phyloP scores from a whole-genome alignment of 495 filamentous ascomycete genomes.

The Apiosordaria backusii region DNA sequence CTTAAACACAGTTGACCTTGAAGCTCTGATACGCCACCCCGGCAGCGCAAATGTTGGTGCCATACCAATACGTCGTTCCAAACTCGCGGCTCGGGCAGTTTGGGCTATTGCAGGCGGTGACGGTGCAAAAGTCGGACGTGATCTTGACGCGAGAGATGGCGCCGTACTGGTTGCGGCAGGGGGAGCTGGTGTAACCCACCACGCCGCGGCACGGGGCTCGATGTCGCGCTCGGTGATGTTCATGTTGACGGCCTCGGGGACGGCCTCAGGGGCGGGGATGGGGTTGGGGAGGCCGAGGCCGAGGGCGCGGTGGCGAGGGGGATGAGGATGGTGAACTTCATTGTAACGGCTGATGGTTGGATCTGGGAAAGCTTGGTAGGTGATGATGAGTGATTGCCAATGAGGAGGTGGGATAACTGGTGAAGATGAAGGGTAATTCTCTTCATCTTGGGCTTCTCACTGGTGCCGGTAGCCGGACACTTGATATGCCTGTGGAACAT shows the following conservation, averaged over 20 bases:
- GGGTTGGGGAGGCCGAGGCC: neutral
- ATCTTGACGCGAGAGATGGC: slow-evolving; percentile 1
- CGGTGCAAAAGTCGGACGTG: neutral
- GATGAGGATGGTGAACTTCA: neutral
- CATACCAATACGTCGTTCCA: neutral
- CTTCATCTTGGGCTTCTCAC: neutral
- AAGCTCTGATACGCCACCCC: neutral
- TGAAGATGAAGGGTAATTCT: neutral
- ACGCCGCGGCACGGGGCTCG: neutral
- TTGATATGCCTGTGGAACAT: neutral
- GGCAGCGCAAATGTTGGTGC: neutral
- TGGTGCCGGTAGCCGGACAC: neutral
- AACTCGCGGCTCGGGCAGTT: slow-evolving; percentile 3
- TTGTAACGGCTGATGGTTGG: neutral
- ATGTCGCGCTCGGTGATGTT: neutral
- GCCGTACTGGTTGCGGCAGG: neutral
- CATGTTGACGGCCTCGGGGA: neutral
- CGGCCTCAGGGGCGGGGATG: neutral
- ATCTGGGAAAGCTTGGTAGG: neutral
- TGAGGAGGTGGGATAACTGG: neutral
- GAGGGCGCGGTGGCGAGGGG: neutral
- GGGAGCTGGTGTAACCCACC: neutral
- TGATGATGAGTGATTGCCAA: neutral
- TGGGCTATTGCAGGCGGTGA: neutral
- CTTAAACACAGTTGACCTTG: neutral